Percentiles rank a stretch among this genome's conserved stretches.
These are phyloP conservation scores for Fusarium tanahbumbuense DNA, from an alignment of 2,329 filamentous ascomycete genomes.

Conservation along the genomic window DNA sequence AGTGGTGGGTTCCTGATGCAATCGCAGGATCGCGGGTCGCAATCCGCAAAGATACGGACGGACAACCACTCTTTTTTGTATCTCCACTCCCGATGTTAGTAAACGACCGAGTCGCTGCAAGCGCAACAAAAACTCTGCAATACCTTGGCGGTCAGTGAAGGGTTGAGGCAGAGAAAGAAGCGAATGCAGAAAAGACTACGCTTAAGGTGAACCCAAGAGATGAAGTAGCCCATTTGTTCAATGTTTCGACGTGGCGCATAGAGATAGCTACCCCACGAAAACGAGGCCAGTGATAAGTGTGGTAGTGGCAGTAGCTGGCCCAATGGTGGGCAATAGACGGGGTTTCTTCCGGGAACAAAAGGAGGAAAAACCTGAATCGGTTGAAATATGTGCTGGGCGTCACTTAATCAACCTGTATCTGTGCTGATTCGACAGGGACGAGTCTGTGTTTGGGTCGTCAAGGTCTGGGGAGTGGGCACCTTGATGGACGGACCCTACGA, in stretches of 20 bases:
- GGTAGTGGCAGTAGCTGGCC: neutral
- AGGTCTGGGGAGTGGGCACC: constrained; percentile 40
- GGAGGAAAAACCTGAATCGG: constrained; percentile 12
- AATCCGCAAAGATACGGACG: constrained; percentile 10
- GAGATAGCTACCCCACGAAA: constrained; percentile 1
- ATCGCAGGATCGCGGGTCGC: constrained; percentile 11
- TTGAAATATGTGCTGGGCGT: constrained; percentile 18
- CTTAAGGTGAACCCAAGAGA: neutral
- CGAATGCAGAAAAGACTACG: neutral
- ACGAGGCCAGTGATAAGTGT: neutral
- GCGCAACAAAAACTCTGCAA: neutral
- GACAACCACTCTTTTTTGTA: constrained; percentile 5
- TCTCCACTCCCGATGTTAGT: constrained; percentile 15
- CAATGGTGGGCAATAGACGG: neutral
- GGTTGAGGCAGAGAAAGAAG: neutral
- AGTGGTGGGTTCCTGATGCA: constrained; percentile 23
- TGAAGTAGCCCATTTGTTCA: neutral
- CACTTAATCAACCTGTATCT: constrained; percentile 17
- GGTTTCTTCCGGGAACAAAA: constrained; percentile 2
- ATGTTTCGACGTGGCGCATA: neutral
- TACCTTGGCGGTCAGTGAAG: neutral
- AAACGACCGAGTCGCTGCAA: constrained; percentile 6
- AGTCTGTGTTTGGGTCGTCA: constrained; percentile 27
- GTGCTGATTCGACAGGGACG: constrained; percentile 35
- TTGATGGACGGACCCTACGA: constrained; percentile 41